Evolutionary conservation across 1,284 basidiomycete genomes (phyloP).

Genomic region (Porphyrellus sp.): DNA sequence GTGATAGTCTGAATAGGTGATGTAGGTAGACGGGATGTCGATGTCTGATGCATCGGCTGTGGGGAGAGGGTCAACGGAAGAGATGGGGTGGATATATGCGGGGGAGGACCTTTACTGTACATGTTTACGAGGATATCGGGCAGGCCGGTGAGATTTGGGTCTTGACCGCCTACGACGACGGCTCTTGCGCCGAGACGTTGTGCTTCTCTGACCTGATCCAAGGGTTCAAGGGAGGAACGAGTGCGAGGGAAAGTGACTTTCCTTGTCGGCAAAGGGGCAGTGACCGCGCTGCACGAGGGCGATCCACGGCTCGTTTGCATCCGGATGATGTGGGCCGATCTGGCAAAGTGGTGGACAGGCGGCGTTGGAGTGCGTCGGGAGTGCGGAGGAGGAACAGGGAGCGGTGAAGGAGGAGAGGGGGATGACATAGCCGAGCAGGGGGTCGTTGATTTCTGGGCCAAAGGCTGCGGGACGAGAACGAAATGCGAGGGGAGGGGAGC

Average conservation of each 20-base stretch:
- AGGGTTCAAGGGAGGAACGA: neutral
- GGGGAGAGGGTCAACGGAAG: conserved; percentile 10
- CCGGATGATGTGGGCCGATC: conserved; percentile 48
- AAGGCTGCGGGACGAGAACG: conserved; percentile 67
- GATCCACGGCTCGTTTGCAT: conserved; percentile 71
- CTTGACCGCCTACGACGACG: conserved; percentile 84
- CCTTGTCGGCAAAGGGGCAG: conserved; percentile 88
- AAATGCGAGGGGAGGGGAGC: conserved; percentile 61
- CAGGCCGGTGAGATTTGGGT: conserved; percentile 59
- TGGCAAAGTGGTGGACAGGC: conserved; percentile 68
- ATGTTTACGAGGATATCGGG: conserved; percentile 84
- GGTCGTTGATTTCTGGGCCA: conserved; percentile 65
- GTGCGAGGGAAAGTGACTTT: conserved; percentile 13
- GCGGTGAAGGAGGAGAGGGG: conserved; percentile 69
- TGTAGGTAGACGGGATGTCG: conserved; percentile 67
- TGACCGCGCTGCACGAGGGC: conserved; percentile 82
- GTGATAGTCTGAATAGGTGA: conserved; percentile 67
- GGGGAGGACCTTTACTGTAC: conserved; percentile 74
- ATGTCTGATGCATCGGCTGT: conserved; percentile 73
- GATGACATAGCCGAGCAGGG: conserved; percentile 74
- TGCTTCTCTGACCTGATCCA: conserved; percentile 55
- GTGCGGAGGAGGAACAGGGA: conserved; percentile 40
- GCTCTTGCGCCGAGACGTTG: conserved; percentile 81
- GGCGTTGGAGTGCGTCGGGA: conserved; percentile 39
- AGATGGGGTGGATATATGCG: neutral